Evolutionary conservation across 345 rosid genomes (phyloP), one percentile per base, ranked within the genome.

Genomic region (Barbarea vulgaris): DNA sequence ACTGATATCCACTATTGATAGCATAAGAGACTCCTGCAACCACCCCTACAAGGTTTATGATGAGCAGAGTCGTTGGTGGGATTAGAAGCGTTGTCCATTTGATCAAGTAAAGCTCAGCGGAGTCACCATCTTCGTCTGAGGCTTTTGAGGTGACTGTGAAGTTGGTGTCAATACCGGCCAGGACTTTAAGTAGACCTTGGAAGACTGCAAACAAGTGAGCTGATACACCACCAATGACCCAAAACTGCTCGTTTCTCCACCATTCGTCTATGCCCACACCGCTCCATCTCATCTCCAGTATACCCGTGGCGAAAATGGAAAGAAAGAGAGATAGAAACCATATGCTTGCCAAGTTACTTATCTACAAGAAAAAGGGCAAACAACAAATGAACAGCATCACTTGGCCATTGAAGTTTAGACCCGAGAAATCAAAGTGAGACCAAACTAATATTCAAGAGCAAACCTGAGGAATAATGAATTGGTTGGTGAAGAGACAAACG

Each of bases 161-260:
- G 84, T 88, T 92, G 36, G 96, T 90, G 81, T 90, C 94, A 1
- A 90, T 90, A 56, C 97, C 97, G 12, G 93, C 96, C 0, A 90
- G 86, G n/a, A 92, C 96, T 79, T 92, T 92, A 5, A 92, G 91
- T 63, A 92, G 83, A 64, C 96, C 97, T 84, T 92, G 97, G 82
- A 86, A 82, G 66, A 90, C 91, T 1, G 93, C 96, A 75, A 92
- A 92, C 12, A 92, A 89, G 81, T 89, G 97, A 59, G 95, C 68
- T 1, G 97, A 91, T 48, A 91, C 95, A 56, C 97, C 97, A 74
- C 93, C 95, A 27, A 92, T 89, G 19, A 92, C 97, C 97, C 97
- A 90, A 84, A 92, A 92, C 70, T 92, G 97, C 56, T 92, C 96
- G 47, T 90, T 92, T 77, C 96, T 90, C 96, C 97, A 92, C 97